Evolutionary conservation across 2,329 filamentous ascomycete genomes (phyloP).

Genomic region (Didymella lethalis): DNA sequence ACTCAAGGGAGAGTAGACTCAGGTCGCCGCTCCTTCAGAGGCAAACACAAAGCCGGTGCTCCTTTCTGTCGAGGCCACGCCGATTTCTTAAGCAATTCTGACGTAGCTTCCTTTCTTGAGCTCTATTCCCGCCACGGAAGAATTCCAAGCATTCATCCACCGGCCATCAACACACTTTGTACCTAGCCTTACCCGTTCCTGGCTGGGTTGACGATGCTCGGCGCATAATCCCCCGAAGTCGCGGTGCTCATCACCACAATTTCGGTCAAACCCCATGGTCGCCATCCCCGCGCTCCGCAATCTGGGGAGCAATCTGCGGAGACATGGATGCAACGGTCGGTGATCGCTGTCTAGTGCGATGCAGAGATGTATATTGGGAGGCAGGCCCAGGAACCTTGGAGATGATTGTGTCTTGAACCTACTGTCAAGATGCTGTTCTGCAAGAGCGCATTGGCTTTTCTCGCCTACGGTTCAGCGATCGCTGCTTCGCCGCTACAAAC

Average conservation of each 20-base stretch:
- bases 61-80: not conserved
- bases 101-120: not conserved
- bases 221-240: conserved; percentile 9
- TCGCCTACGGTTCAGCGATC: conserved; percentile 16
- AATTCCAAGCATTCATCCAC: conserved; percentile 10
- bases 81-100: not conserved
- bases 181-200: conserved; percentile 7
- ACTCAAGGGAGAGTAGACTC: too few species aligned
- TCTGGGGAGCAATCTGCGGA: conserved; percentile 37
- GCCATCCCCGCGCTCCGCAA: conserved; percentile 24
- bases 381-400: not conserved
- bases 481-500: conserved; percentile 21
- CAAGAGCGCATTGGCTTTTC: conserved; percentile 5
- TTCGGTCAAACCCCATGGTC: conserved; percentile 9
- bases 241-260: conserved; percentile 1
- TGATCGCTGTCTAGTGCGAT: conserved; percentile 14
- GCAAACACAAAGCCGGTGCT: not conserved
- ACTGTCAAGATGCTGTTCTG: conserved; percentile 26
- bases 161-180: not conserved
- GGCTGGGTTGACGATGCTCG: conserved; percentile 15
- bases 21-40: not conserved
- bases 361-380: conserved; percentile 10
- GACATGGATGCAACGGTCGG: conserved; percentile 37
- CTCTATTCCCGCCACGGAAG: conserved; percentile 8
- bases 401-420: not conserved